These are phyloP conservation scores for Ceratocystis huliohia DNA, from an alignment of 2,329 filamentous ascomycete genomes.

Conservation along the genomic window DNA sequence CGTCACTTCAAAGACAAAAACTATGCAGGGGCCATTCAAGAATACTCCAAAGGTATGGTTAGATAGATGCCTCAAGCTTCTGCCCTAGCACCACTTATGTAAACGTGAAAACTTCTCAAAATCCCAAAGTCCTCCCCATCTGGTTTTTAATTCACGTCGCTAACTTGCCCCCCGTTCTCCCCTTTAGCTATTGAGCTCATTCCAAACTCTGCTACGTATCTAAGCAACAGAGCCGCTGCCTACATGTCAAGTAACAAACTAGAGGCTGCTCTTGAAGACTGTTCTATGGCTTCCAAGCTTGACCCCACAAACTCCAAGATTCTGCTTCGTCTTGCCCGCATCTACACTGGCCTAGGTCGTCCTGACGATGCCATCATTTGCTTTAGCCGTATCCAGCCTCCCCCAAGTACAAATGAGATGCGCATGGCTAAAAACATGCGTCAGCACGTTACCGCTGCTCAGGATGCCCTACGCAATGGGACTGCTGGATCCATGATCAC, in stretches of 20 bases:
- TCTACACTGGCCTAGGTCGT: slow-evolving; percentile 76
- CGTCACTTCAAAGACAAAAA: slow-evolving; percentile 94
- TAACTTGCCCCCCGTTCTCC: not conserved
- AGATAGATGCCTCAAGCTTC: not conserved
- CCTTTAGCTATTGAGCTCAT: slow-evolving; percentile 75
- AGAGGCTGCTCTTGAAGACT: slow-evolving; percentile 72
- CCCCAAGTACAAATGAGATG: slow-evolving; percentile 74
- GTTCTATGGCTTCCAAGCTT: slow-evolving; percentile 64
- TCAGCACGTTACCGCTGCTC: slow-evolving; percentile 65
- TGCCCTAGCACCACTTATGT: not conserved
- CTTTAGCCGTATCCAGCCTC: slow-evolving; percentile 65
- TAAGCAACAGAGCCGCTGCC: slow-evolving; percentile 89
- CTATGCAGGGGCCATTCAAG: slow-evolving; percentile 73
- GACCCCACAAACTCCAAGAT: slow-evolving; percentile 83
- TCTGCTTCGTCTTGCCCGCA: slow-evolving; percentile 71
- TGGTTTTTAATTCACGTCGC: no score
- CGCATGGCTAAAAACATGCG: slow-evolving; percentile 74
- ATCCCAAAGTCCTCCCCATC: no score
- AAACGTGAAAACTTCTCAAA: not conserved
- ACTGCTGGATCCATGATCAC: slow-evolving; percentile 82
- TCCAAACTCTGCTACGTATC: slow-evolving; percentile 74
- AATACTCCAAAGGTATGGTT: slow-evolving; percentile 78
- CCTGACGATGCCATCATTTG: slow-evolving; percentile 77
- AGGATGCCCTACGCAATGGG: slow-evolving; percentile 60
- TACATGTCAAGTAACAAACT: slow-evolving; percentile 81